Conservation (phyloP, 257 asterid species). For the Jasminum sambac region DNA sequence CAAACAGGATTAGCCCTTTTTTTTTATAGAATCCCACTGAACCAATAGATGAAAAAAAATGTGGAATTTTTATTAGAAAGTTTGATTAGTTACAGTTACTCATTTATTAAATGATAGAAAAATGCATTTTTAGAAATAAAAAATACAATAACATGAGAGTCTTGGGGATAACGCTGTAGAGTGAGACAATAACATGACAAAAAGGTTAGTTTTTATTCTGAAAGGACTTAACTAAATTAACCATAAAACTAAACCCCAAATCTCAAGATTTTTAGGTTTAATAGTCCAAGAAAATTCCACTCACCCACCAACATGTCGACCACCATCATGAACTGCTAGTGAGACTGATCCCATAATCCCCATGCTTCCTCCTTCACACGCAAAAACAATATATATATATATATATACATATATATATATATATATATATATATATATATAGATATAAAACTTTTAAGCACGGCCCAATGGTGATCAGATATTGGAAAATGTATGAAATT, state of each 20-base stretch:
- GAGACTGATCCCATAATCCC: slow-evolving; percentile 61
- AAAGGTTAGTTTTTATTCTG: slow-evolving; percentile 29
- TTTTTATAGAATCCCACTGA: too few species aligned
- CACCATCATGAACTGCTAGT: slow-evolving; percentile 62
- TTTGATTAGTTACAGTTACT: too few species aligned
- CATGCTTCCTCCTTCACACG: slow-evolving; percentile 64
- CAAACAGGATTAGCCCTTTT: too few species aligned
- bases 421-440: too few species aligned
- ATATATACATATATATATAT: too few species aligned
- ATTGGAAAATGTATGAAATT: not conserved
- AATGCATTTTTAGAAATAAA: too few species aligned
- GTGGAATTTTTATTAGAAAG: too few species aligned
- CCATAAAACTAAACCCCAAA: slow-evolving; percentile 8
- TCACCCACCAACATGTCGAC: slow-evolving; percentile 60
- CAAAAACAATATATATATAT: slow-evolving; percentile 59
- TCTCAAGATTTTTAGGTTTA: slow-evolving; percentile 13
- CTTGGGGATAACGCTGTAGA: slow-evolving; percentile 98
- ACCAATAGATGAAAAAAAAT: too few species aligned
- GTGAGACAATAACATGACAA: slow-evolving; percentile 75
- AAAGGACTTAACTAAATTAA: not conserved
- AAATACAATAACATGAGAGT: slow-evolving; percentile 77
- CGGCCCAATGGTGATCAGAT: not conserved
- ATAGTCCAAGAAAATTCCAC: slow-evolving; percentile 20
- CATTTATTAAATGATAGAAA: too few species aligned
- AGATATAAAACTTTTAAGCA: not conserved